Base-by-base conservation (phyloP, 1,139 yeast species). In the Diutina siamensis region DNA sequence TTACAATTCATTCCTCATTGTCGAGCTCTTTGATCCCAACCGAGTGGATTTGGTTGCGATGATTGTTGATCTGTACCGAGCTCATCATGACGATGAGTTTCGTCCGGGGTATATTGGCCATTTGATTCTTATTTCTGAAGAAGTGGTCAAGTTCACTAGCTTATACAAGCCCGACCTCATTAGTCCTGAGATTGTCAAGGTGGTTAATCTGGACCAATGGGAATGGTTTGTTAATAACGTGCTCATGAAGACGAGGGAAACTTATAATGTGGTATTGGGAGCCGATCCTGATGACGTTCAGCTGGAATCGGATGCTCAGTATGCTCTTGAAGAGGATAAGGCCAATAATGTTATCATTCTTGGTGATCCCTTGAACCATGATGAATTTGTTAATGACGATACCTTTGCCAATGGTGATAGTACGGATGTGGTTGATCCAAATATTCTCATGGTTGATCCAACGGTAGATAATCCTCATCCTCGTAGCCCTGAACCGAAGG, bases 71-170 rank as follows among this genome's bases (percentile, higher is more conserved):
- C 56, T 69, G 2, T 68, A 67, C 51, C 52, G 52, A 27, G 50
- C 21, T 12, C 42, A 38, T 15, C 20, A 53, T 5, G 55, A 51
- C 33, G 46, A 45, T 20, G 61, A 57, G 1, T 65, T 70, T 1
- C 54, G 74, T 35, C 74, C 76, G 0, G 76, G 76, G 0, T 71
- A 69, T 50, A 64, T 70, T 65, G 76, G 76, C 1, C 76, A 71
- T 52, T 55, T 71, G 46, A 67, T 71, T 28, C 57, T 71, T 15
- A 66, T 71, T 15, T 68, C 74, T 56, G 76, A 71, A 51, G 76
- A 71, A 50, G 71, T 71, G 33, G 76, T 71, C 33, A 71, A 71
- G 53, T 71, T 71, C 52, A 67, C 75, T 3, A 69, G 74, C 3
- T 59, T 71, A 27, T 71, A 71, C 50, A 71, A 71, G 50, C 76